Evolutionary conservation across 257 asterid species (phyloP), one percentile per base, ranked within the genome.

Genomic region (Orobanche coerulescens): DNA sequence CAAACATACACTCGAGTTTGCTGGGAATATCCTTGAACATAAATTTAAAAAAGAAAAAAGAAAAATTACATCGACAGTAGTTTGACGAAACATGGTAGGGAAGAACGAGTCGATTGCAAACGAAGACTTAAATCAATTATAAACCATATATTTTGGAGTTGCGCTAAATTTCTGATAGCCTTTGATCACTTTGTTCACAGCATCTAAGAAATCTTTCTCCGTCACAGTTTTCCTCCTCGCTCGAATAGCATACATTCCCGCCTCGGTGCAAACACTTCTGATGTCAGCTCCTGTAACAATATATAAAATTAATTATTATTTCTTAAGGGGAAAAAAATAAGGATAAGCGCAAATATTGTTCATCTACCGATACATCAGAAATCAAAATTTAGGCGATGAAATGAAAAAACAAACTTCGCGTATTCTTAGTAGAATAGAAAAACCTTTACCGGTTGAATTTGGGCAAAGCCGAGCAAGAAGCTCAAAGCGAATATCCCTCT

Each of bases 391-490:
- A 7, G 22, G 61, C 0, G 48, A 14, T 12, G 48, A 42, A 42
- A 1, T 12, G 48, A 19, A 39, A 39, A 14, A 8, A 0, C 3
- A 39, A 1, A 6, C 15, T n/a, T n/a, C n/a, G n/a, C 11, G 15
- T 0, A 12, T 0, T 10, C 5, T 2, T 19, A 22, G 8, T n/a
- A 20, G 9, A 47, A 47, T 7, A 55, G 15, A 7, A 1, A 16
- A 9, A 28, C 25, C 18, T 23, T 24, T 71, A 74, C 80, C 80
- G 1, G 83, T 92, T 19, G 98, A 88, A 78, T 92, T 92, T 1
- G 98, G 98, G 76, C 98, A 92, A 34, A 92, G 95, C 0, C 98
- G 96, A 20, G 98, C 95, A n/a, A 85, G 76, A 49, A 88, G 94
- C 51, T 88, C 95, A 64, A 85, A 88, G 0, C 95, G 85, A 4